These are phyloP conservation scores for Pseudopyrenochaeta lycopersici DNA, from an alignment of 2,329 filamentous ascomycete genomes.

Conservation along the genomic window DNA sequence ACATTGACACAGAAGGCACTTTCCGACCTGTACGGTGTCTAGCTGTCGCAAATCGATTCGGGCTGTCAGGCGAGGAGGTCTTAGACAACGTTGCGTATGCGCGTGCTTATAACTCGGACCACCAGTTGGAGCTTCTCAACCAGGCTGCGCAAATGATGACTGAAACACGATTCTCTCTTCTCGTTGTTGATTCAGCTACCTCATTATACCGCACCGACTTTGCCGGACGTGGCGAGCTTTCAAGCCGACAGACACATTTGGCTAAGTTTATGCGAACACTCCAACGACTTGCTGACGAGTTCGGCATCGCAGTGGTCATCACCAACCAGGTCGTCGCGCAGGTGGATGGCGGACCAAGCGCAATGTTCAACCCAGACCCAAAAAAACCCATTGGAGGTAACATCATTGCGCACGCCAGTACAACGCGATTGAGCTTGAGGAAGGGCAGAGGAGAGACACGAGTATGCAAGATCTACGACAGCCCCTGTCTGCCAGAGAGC, in stretches of 20 bases:
- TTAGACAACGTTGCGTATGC: conserved; percentile 98
- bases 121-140: conserved; percentile 92
- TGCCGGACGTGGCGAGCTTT: conserved; percentile 93
- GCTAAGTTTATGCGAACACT: conserved; percentile 89
- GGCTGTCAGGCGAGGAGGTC: conserved; percentile 94
- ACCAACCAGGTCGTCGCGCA: conserved; percentile 99
- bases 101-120: conserved; percentile 97
- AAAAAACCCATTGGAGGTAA: conserved; percentile 99
- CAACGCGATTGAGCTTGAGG: conserved; percentile 91
- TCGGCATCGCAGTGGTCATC: conserved; percentile 97
- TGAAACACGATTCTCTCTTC: conserved; percentile 93
- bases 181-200: conserved; percentile 96
- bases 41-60: conserved; percentile 92
- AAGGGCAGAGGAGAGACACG: conserved; percentile 95
- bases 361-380: conserved; percentile 99
- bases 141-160: conserved; percentile 99
- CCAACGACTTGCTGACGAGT: conserved; percentile 79
- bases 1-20: conserved; percentile 98
- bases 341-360: conserved; percentile 92
- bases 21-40: conserved; percentile 89
- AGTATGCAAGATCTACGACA: conserved; percentile 99
- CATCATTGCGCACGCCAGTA: conserved; percentile 97
- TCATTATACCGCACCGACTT: conserved; percentile 97
- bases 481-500: conserved; percentile 93
- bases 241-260: conserved; percentile 87